Evolutionary conservation across 1,284 basidiomycete genomes (phyloP), one percentile per base, ranked within the genome.

Genomic region (Irpex sp.): DNA sequence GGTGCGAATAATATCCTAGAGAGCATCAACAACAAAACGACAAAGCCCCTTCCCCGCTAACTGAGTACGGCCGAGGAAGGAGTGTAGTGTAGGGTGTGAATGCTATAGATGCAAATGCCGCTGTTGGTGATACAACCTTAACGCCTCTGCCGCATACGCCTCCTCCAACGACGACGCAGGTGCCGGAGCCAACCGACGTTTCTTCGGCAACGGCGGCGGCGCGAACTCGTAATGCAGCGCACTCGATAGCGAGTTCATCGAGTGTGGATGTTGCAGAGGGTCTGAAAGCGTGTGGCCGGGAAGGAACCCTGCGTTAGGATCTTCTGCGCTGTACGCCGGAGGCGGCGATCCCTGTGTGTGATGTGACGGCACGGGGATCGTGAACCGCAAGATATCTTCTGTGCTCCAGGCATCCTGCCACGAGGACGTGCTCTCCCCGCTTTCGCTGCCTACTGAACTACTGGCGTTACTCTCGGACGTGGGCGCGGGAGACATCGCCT

Each of bases 391-490:
- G 23, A 54, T 16, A 36, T 54, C 52, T 21, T 54, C 52, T 12
- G 52, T 18, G 3, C 12, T 35, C 52, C 52, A 54, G 9, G 28
- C 52, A 21, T 54, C 52, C 12, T 28, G 52, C 52, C 52, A 58
- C 12, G 57, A 47, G 19, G 56, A 5, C 2, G 54, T 48, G 8
- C 39, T 19, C 21, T 39, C 33, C 53, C n/a, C 48, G 21, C 48
- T 51, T 18, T 62, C 61, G 49, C 61, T 59, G 9, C 28, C 56
- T 10, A 42, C 28, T n/a, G 48, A 58, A 58, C 18, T 35, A 7
- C 35, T 63, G 60, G 5, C 63, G 63, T 23, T 54, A 59, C 47
- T 63, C 67, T 35, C 61, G 62, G 51, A 61, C 58, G 52, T 62
- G 60, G 48, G 67, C 53, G 35, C 51, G 35, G 63, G 63, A 21